Percentiles rank a stretch among this genome's conserved stretches.
Conservation (phyloP, 768 basidiomycete genomes). For the Mycena olivaceomarginata region DNA sequence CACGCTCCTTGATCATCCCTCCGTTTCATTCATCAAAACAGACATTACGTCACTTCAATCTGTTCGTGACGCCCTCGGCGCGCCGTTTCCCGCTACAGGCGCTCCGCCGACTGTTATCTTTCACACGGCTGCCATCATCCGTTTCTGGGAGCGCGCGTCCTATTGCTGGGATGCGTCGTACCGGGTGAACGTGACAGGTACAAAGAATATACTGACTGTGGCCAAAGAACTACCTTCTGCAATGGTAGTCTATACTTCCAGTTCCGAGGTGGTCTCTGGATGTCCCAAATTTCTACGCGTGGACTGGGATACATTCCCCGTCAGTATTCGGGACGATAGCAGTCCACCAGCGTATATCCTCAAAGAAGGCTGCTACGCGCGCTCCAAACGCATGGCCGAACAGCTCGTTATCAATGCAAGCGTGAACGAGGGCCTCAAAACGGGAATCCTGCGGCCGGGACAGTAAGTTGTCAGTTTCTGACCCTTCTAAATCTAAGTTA, state of each 20-base stretch:
- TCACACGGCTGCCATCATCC: constrained; percentile 74
- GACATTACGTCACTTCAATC: constrained; percentile 56
- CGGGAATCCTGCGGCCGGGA: constrained; percentile 61
- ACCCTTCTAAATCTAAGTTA: background rate
- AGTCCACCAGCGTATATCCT: constrained; percentile 59
- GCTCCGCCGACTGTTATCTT: constrained; percentile 68
- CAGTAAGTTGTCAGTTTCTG: constrained; percentile 46
- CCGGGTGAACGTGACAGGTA: constrained; percentile 69
- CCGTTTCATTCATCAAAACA: constrained; percentile 53
- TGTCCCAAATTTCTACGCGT: constrained; percentile 57
- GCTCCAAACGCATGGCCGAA: constrained; percentile 74
- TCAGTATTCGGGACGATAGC: constrained; percentile 68
- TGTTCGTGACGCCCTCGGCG: constrained; percentile 49
- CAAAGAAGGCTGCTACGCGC: constrained; percentile 69
- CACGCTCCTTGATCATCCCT: constrained; percentile 47
- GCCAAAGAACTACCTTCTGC: constrained; percentile 62
- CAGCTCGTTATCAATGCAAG: constrained; percentile 73
- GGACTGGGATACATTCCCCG: constrained; percentile 48
- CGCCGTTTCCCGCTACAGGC: constrained; percentile 62
- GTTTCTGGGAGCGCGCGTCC: constrained; percentile 71
- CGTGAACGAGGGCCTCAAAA: constrained; percentile 64
- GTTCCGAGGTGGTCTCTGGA: constrained; percentile 65
- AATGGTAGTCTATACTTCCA: constrained; percentile 68
- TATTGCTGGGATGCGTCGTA: constrained; percentile 65
- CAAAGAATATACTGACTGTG: constrained; percentile 67